Evolutionary conservation across 352 stramenopile genomes (phyloP), one percentile per base, ranked within the genome.

Genomic region (Globisporangium acanthophoron): DNA sequence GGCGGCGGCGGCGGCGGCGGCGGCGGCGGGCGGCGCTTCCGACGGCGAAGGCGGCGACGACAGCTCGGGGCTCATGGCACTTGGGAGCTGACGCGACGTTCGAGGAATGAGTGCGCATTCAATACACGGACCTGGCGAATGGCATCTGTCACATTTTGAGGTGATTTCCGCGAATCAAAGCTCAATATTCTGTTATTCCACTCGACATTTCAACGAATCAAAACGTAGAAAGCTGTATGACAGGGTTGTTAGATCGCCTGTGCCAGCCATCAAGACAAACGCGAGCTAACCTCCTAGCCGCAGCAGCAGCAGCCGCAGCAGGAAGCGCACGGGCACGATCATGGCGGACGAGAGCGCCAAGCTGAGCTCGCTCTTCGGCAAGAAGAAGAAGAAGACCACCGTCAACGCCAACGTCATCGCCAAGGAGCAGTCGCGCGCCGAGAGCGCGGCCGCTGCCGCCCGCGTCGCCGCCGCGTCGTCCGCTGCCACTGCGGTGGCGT

Each of bases 371-470:
- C 67, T 92, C 54, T 92, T 92, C 63, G 70, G 66, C 58, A 84
- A 84, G 69, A 90, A 90, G 75, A 88, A 87, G 70, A 92, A 92
- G 76, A 92, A 90, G 55, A 87, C 73, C 24, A 85, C 75, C 46
- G 73, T 90, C 54, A 92, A 92, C 58, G 80, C 82, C 40, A 92
- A 88, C 54, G 76, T 83, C 46, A 88, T 88, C 60, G 79, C 77
- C 52, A 89, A 87, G 73, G 80, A 74, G 48, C 78, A 69, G 48
- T 67, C 71, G 29, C 58, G 58, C 31, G 70, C 70, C 20, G 61
- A 66, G 21, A 44, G 66, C 20, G 52, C 69, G 3, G 67, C 68
- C 6, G 61, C 69, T 2, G 47, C 65, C 12, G 59, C 70, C 2
- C 61, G 66, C 3, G 41, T 52, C 0, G 40, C 72, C 5, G 39